Percentiles rank a stretch among this genome's conserved stretches.
These are phyloP conservation scores for Kandelia obovata DNA, from an alignment of 345 rosid species.

Conservation along the genomic window DNA sequence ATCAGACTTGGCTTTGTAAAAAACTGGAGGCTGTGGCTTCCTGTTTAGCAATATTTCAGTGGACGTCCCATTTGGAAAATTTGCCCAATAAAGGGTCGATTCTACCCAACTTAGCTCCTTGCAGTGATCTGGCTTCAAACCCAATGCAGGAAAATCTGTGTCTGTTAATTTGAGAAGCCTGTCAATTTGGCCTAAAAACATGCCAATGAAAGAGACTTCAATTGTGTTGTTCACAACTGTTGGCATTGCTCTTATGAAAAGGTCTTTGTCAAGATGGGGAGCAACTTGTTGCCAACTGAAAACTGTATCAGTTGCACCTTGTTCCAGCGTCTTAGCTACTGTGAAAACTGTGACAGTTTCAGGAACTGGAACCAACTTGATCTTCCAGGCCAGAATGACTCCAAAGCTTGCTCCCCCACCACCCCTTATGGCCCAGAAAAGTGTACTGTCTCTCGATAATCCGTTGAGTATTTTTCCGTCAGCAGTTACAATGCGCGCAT, in stretches of 20 bases:
- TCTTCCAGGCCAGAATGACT: conserved; percentile 20
- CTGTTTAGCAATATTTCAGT: not conserved
- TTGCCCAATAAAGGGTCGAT: not conserved
- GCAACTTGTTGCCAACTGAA: conserved; percentile 21
- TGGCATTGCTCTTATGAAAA: conserved; percentile 14
- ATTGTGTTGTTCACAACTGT: not conserved
- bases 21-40: not conserved
- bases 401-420: conserved; percentile 26
- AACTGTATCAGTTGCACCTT: conserved; percentile 11
- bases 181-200: not conserved
- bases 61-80: not conserved
- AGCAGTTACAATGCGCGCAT: conserved; percentile 17
- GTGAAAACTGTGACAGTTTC: conserved; percentile 18
- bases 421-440: conserved; percentile 26
- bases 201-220: not conserved
- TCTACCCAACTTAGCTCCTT: conserved; percentile 3
- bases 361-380: conserved; percentile 18
- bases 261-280: conserved; percentile 16
- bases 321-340: conserved; percentile 16
- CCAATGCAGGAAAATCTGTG: conserved; percentile 1
- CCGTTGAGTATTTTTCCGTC: conserved; percentile 17
- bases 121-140: not conserved
- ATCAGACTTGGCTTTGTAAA: conserved; percentile 3
- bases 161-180: not conserved
- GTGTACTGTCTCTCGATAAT: conserved; percentile 9